These are phyloP conservation scores for Schizothecium vesticola DNA, from an alignment of 495 filamentous ascomycete species.

Conservation along the genomic window DNA sequence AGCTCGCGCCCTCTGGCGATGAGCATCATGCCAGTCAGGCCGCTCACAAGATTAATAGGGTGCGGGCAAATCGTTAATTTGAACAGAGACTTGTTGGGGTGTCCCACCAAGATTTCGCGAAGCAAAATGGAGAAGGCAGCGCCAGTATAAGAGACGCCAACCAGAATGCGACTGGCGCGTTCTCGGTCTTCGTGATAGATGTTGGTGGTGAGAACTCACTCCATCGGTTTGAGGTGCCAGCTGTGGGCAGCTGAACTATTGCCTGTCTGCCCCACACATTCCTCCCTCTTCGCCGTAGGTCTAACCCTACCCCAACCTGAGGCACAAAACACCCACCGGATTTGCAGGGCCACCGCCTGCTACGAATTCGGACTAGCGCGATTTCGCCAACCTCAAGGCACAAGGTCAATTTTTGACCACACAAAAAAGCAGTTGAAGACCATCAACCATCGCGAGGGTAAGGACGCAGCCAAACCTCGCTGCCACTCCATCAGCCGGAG, in stretches of 20 bases:
- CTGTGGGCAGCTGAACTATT: neutral
- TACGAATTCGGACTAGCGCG: constrained; percentile 32
- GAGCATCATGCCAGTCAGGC: neutral
- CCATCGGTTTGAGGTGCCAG: neutral
- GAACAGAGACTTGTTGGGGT: too few relatives aligned
- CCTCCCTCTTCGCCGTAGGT: constrained; percentile 32
- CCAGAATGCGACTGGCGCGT: neutral
- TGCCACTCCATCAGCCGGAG: constrained; percentile 33
- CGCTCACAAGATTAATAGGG: neutral
- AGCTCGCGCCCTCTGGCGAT: neutral
- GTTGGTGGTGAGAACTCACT: neutral
- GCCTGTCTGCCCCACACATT: constrained; percentile 13
- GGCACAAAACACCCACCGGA: constrained; percentile 35
- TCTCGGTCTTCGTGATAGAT: neutral
- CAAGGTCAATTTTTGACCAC: constrained; percentile 34
- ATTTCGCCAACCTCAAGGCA: constrained; percentile 25
- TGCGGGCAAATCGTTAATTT: neutral
- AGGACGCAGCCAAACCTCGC: constrained; percentile 32
- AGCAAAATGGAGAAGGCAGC: neutral
- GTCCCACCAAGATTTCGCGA: neutral
- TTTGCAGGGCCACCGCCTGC: constrained; percentile 27
- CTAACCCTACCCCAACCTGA: constrained; percentile 41
- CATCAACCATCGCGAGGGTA: constrained; percentile 36
- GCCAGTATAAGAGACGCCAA: neutral
- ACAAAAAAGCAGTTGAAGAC: constrained; percentile 34